Evolutionary conservation across 306 rosid species (phyloP).

Genomic region (Medicago ruthenica): DNA sequence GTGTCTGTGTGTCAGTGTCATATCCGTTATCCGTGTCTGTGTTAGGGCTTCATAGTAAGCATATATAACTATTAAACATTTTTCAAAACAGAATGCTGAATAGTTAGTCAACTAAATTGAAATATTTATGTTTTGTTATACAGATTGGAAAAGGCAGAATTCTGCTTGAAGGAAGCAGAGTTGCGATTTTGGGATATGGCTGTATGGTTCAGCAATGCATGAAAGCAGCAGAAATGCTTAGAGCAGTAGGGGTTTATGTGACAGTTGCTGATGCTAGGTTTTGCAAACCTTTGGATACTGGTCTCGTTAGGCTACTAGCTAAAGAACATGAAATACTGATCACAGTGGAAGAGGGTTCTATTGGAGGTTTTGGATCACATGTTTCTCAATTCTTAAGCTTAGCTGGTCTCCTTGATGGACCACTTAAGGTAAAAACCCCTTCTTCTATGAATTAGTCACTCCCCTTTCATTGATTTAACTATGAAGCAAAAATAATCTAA

Average conservation of each 20-base stretch:
- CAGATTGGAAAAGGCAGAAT: slow-evolving; percentile 90
- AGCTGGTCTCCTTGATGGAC: slow-evolving; percentile 79
- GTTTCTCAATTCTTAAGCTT: slow-evolving; percentile 80
- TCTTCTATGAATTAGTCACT: background rate
- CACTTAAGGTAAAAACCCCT: slow-evolving; percentile 66
- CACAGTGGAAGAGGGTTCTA: slow-evolving; percentile 87
- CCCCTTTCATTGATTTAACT: background rate
- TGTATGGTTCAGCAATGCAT: slow-evolving; percentile 73
- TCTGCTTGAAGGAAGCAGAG: slow-evolving; percentile 68
- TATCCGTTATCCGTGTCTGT: background rate
- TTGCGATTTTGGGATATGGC: slow-evolving; percentile 87
- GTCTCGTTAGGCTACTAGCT: slow-evolving; percentile 66
- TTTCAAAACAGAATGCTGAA: too few species aligned
- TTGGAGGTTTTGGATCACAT: slow-evolving; percentile 97
- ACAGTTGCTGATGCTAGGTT: slow-evolving; percentile 96
- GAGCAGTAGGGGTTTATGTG: slow-evolving; percentile 53
- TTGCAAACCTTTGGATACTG: slow-evolving; percentile 89
- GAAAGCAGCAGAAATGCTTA: slow-evolving; percentile 70
- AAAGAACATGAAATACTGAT: slow-evolving; percentile 81
- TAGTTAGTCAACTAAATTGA: slow-evolving; percentile 2
- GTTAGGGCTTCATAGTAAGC: background rate
- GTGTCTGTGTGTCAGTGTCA: background rate
- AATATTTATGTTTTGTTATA: slow-evolving; percentile 23
- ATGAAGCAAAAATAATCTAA: too few species aligned
- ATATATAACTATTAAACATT: too few species aligned